Evolutionary conservation across 2,329 filamentous ascomycete genomes (phyloP), one percentile per base, ranked within the genome.

Genomic region (Monosporascus sp.): DNA sequence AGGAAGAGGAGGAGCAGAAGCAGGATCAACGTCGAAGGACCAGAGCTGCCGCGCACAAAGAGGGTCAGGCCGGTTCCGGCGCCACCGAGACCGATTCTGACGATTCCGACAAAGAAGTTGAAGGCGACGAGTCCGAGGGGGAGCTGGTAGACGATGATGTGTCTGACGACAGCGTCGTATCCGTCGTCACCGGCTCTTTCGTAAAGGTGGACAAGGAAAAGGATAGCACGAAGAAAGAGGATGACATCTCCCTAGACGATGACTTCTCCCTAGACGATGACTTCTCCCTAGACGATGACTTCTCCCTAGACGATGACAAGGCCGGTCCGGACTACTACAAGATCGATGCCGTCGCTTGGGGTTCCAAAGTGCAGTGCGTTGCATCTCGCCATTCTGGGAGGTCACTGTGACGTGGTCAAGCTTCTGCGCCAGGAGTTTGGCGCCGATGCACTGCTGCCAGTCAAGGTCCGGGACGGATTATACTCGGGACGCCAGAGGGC

Each of bases 241-340:
- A 78, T 1, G 70, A 68, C 9, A 60, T 77, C 1, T 73, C 76
- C 25, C 58, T 64, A 1, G 80, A 85, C 6, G 81, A 83, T 6
- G 74, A 80, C 22, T n/a, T n/a, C n/a, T n/a, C n/a, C n/a, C n/a
- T n/a, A 1, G 71, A 77, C 31, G 72, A 78, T 1, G 70, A 68
- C 9, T 60, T 77, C 1, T 73, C 76, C 25, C 58, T 64, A 1
- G 71, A 77, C 31, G 72, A 78, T 1, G 70, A 68, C 9, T 60
- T 77, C 1, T 73, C 76, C 25, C 58, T 64, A 1, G 80, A 85
- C 6, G 81, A 83, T 6, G 74, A 80, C 22, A 77, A 83, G 1
- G 78, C 86, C 9, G 86, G 88, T 20, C 89, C 89, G 1, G 89
- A 96, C 68, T 80, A 92, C 50, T 93, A 88, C 66, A 84, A 94